Conservation (phyloP, 2,329 filamentous ascomycete species). For the Calycina herbarum region DNA sequence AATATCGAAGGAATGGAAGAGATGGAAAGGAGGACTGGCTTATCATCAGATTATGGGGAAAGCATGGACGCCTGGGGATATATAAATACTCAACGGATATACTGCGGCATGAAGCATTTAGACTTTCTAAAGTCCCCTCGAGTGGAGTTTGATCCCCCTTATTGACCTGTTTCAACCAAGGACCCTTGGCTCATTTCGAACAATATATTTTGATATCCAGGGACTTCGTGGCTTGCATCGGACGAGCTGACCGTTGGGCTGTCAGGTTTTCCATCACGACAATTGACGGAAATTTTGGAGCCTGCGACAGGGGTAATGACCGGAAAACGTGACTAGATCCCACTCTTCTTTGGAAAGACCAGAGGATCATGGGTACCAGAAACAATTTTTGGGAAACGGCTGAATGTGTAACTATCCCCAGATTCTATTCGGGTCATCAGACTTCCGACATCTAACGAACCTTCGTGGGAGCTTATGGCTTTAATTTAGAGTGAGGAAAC, state of each 20-base stretch:
- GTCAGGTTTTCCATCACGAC: not conserved
- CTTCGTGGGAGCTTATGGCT: too few species aligned
- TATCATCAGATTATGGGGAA: not conserved
- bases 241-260: not conserved
- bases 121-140: slow-evolving; percentile 1
- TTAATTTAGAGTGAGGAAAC: too few species aligned
- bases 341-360: too few species aligned
- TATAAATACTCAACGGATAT: not conserved
- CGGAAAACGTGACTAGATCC: too few species aligned
- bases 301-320: not conserved
- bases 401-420: too few species aligned
- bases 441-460: too few species aligned
- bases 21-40: not conserved
- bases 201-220: slow-evolving; percentile 1
- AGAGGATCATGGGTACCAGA: too few species aligned
- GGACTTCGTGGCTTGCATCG: not conserved
- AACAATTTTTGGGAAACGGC: too few species aligned
- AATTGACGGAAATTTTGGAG: not conserved
- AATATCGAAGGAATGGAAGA: not conserved
- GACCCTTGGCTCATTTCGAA: not conserved
- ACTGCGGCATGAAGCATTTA: slow-evolving; percentile 2
- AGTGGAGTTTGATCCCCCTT: slow-evolving; percentile 5
- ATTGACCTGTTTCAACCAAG: not conserved
- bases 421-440: too few species aligned
- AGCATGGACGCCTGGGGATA: slow-evolving; percentile 3